Evolutionary conservation across 768 basidiomycete species (phyloP).

Genomic region (Asterophora lycoperdoides): DNA sequence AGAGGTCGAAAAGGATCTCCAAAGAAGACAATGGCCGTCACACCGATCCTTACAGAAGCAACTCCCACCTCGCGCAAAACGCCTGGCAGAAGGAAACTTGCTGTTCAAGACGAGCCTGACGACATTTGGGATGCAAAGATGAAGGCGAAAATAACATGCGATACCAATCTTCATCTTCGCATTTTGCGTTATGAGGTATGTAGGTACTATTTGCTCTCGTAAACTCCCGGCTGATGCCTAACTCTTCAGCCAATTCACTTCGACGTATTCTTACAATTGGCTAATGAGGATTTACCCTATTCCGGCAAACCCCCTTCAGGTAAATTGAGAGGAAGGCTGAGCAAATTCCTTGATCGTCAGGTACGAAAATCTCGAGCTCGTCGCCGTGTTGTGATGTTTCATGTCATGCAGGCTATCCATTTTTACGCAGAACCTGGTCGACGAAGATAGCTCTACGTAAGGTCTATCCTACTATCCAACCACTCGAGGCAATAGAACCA

Average conservation of each 20-base stretch:
- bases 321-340: slow-evolving; percentile 37
- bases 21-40: neutral
- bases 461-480: no score
- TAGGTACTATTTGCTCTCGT: slow-evolving; percentile 20
- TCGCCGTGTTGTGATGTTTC: neutral
- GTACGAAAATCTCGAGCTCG: slow-evolving; percentile 24
- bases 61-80: slow-evolving; percentile 9
- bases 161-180: slow-evolving; percentile 47
- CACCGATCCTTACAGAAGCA: neutral
- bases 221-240: neutral
- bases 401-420: slow-evolving; percentile 43
- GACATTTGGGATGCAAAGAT: slow-evolving; percentile 41
- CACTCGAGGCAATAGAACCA: slow-evolving; percentile 87
- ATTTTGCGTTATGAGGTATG: slow-evolving; percentile 73
- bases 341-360: slow-evolving; percentile 53
- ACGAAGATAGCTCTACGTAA: slow-evolving; percentile 3
- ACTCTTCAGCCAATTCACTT: slow-evolving; percentile 52
- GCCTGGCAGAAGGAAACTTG: slow-evolving; percentile 13
- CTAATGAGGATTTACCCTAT: slow-evolving; percentile 24
- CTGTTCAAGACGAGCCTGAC: slow-evolving; percentile 25
- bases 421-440: slow-evolving; percentile 36
- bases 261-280: slow-evolving; percentile 45
- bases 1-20: neutral
- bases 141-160: slow-evolving; percentile 37
- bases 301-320: slow-evolving; percentile 24